Evolutionary conservation across 169 alveolate species (phyloP).

Genomic region (Eimeria falciformis): DNA sequence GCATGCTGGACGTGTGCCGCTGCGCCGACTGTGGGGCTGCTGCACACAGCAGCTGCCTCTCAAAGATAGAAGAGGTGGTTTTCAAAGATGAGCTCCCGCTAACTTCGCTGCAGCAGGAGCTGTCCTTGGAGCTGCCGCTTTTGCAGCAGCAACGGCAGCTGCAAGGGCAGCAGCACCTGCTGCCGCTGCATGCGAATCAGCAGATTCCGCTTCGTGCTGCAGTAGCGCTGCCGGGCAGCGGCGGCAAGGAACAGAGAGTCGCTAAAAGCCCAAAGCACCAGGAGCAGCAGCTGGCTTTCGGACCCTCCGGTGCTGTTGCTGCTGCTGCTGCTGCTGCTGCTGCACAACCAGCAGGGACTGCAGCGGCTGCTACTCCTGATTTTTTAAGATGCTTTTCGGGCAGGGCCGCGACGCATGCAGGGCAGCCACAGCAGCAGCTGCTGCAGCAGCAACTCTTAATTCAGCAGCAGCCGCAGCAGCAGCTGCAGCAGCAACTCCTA

Average conservation of each 20-base stretch:
- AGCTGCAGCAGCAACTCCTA: not conserved
- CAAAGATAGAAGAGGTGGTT: conserved; percentile 31
- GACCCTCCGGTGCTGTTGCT: not conserved
- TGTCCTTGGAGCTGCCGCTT: not conserved
- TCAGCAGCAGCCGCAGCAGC: conserved; percentile 54
- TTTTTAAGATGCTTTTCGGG: not conserved
- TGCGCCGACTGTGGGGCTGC: conserved; percentile 64
- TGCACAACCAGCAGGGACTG: not conserved
- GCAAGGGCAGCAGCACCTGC: conserved; percentile 23
- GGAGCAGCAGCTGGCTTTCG: conserved; percentile 1
- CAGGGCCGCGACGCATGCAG: not conserved
- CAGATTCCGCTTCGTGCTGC: not conserved
- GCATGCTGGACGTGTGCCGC: conserved; percentile 36
- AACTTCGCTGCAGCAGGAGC: not conserved
- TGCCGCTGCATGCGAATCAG: not conserved
- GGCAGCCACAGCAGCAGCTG: conserved; percentile 41
- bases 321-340: conserved; percentile 22
- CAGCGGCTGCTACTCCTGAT: not conserved
- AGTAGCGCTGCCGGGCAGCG: not conserved
- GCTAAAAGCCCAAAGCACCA: not conserved
- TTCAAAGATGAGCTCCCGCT: not conserved
- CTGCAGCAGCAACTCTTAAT: not conserved
- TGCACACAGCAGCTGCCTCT: conserved; percentile 51
- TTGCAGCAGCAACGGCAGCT: conserved; percentile 25
- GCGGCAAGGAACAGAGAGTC: not conserved